Evolutionary conservation across 805 yeast genomes (phyloP).

Genomic region (Huiozyma sinensis): DNA sequence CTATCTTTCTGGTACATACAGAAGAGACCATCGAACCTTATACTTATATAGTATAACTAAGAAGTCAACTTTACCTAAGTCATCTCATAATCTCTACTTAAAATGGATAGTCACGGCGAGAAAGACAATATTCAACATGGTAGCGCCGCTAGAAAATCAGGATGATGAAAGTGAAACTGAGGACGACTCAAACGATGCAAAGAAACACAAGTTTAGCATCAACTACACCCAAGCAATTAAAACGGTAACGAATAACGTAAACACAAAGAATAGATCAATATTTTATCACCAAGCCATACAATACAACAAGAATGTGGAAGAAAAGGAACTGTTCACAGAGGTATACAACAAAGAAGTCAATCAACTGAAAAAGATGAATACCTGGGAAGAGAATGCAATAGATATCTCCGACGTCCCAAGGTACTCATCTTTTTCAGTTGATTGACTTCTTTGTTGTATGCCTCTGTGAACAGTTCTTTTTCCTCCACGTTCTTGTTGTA

Average conservation of each 20-base stretch:
- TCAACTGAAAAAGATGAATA: slow-evolving; percentile 3
- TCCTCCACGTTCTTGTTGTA: background rate
- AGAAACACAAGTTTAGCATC: background rate
- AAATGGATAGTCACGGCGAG: too few species aligned
- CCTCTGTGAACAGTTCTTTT: slow-evolving; percentile 1
- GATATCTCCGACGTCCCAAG: too few species aligned
- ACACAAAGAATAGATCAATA: background rate
- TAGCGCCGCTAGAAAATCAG: background rate
- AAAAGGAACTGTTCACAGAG: background rate
- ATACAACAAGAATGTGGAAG: background rate
- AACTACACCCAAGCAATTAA: background rate
- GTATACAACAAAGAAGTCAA: slow-evolving; percentile 7
- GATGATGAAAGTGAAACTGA: background rate
- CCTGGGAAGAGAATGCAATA: too few species aligned
- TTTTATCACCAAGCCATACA: background rate
- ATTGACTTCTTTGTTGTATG: slow-evolving; percentile 6
- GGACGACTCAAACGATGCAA: background rate
- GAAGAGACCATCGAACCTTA: too few species aligned
- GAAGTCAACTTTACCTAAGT: too few species aligned
- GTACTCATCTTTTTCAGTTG: slow-evolving; percentile 3
- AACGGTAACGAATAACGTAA: background rate
- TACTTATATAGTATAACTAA: too few species aligned
- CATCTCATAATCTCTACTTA: too few species aligned
- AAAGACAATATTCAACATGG: too few species aligned
- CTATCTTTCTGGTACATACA: too few species aligned